Base-by-base conservation (phyloP, 352 stramenopile genomes). In the Globisporangium yorkense region DNA sequence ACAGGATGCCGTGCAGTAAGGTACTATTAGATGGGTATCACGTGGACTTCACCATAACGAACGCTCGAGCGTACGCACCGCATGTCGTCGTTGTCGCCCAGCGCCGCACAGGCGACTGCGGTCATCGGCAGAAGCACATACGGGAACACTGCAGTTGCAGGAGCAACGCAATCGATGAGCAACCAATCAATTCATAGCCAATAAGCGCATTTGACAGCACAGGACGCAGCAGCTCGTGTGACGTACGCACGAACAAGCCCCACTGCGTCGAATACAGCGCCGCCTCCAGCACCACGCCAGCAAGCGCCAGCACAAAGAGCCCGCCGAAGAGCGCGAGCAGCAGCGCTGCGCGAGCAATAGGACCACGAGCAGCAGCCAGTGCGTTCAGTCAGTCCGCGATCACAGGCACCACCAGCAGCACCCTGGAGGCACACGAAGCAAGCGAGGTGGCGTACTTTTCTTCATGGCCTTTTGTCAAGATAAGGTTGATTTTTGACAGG, bases 121-220 rank as follows among this genome's bases (percentile, higher is more conserved):
- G 75, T 87, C 65, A 89, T 70, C 2, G 79, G 79, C 24, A 89
- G 47, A 55, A 89, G 53, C 37, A 87, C 66, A 48, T 89, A 87
- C 8, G 79, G 76, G 51, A 89, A 64, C 59, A 89, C 79, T 89
- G 12, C 21, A 56, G 44, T 1, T 37, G 29, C n/a, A 62, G 12
- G 5, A 15, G n/a, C 12, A 24, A 4, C 1, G 20, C 29, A 24
- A 47, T 15, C 37, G 16, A 18, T 15, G 20, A 44, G 29, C 24
- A 16, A 4, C 9, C n/a, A 27, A 8, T 6, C 15, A 8, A 5
- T 1, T 12, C 46, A 46, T 5, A 57, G 27, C 0, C 29, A 20
- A 31, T 12, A 39, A n/a, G 15, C 0, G 4, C 24, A 54, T 5
- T 5, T 37, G 20, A 50, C 21, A 40, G 35, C 54, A 43, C 12